Conservation (phyloP, 2,329 filamentous ascomycete genomes). For the Arthrobotrys pseudoclavata region DNA sequence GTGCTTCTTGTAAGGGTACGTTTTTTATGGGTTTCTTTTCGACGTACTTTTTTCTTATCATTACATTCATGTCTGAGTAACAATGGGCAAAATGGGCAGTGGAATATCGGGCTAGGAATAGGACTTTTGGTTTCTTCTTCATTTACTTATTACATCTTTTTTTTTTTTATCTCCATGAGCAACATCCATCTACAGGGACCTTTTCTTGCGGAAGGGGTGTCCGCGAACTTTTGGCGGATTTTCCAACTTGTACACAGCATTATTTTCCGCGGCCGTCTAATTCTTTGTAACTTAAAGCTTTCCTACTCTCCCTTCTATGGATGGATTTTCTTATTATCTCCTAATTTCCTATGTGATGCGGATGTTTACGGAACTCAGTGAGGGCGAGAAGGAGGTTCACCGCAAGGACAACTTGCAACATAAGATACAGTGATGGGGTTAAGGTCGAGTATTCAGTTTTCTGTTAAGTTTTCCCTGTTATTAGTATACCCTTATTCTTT, state of each 20-base stretch:
- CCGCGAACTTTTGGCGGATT: slow-evolving; percentile 14
- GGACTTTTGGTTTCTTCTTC: slow-evolving; percentile 36
- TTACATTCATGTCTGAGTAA: slow-evolving; percentile 49
- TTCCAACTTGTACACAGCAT: slow-evolving; percentile 44
- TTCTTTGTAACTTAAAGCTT: slow-evolving; percentile 48
- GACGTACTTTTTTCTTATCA: slow-evolving; percentile 28
- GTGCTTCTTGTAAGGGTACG: slow-evolving; percentile 41
- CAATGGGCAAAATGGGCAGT: slow-evolving; percentile 38
- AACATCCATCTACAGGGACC: slow-evolving; percentile 8
- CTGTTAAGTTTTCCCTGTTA: neutral
- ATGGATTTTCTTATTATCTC: slow-evolving; percentile 27
- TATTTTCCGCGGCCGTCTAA: slow-evolving; percentile 18
- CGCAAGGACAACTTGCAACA: slow-evolving; percentile 5
- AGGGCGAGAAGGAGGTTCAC: neutral
- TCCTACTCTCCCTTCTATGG: slow-evolving; percentile 31
- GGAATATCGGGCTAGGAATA: slow-evolving; percentile 44
- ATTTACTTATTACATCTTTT: slow-evolving; percentile 1
- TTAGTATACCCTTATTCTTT: slow-evolving; percentile 30
- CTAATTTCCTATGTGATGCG: slow-evolving; percentile 36
- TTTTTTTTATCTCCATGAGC: slow-evolving; percentile 1
- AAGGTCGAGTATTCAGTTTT: slow-evolving; percentile 14
- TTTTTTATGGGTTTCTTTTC: slow-evolving; percentile 40
- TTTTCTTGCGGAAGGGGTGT: slow-evolving; percentile 6
- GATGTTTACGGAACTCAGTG: slow-evolving; percentile 11
- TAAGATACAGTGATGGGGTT: slow-evolving; percentile 26